These are phyloP conservation scores for Coleophoma crateriformis DNA, from an alignment of 2,329 filamentous ascomycete species.

Conservation along the genomic window DNA sequence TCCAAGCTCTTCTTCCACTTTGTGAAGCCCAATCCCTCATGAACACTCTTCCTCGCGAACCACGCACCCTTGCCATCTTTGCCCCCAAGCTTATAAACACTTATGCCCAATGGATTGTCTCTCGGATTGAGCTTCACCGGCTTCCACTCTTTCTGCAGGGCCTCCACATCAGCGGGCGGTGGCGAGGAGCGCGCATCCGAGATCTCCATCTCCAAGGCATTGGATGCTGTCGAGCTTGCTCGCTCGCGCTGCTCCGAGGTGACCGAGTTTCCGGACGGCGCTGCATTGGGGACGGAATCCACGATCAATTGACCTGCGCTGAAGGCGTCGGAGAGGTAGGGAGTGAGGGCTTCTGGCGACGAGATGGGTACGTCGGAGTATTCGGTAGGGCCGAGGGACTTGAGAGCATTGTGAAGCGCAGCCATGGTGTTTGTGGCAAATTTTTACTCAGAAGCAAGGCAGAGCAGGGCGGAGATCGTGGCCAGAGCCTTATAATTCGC, in stretches of 20 bases:
- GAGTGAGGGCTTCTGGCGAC: slow-evolving; percentile 40
- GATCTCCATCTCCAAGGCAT: slow-evolving; percentile 43
- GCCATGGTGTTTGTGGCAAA: slow-evolving; percentile 35
- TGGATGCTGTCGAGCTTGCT: slow-evolving; percentile 46
- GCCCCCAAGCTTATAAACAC: slow-evolving; percentile 72
- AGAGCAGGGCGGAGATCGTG: too few relatives aligned
- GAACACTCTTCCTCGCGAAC: slow-evolving; percentile 83
- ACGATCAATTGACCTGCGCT: slow-evolving; percentile 63
- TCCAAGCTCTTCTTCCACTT: slow-evolving; percentile 74
- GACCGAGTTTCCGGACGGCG: slow-evolving; percentile 37
- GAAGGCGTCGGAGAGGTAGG: slow-evolving; percentile 56
- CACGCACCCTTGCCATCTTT: slow-evolving; percentile 82
- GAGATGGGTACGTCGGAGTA: slow-evolving; percentile 40
- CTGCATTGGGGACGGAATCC: slow-evolving; percentile 65
- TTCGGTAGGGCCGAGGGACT: slow-evolving; percentile 48
- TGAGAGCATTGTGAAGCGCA: slow-evolving; percentile 52
- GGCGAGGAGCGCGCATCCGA: slow-evolving; percentile 39
- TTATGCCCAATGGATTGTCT: slow-evolving; percentile 72
- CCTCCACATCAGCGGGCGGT: slow-evolving; percentile 41
- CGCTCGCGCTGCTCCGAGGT: slow-evolving; percentile 47
- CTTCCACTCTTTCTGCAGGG: slow-evolving; percentile 77
- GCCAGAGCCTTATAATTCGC: too few relatives aligned
- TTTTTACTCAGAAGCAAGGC: too few relatives aligned
- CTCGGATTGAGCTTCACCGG: slow-evolving; percentile 66
- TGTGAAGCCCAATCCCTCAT: slow-evolving; percentile 70